Evolutionary conservation across 106 monocot species (phyloP).

Genomic region (Platanthera guangdongensis): DNA sequence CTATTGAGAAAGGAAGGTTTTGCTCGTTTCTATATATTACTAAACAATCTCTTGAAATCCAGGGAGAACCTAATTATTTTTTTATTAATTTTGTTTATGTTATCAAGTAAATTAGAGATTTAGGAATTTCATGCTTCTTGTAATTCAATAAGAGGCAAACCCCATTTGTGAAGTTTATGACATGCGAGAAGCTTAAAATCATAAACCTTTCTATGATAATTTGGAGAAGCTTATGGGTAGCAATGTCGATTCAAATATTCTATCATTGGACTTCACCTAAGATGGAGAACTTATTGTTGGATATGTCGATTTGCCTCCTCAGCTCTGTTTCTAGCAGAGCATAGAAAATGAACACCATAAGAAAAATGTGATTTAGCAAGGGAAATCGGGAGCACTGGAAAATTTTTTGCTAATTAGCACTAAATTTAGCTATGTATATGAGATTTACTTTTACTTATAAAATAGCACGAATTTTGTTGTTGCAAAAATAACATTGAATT

Average conservation of each 20-base stretch:
- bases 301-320: neutral
- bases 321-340: no score
- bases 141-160: conserved; percentile 4
- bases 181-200: neutral
- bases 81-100: conserved; percentile 40
- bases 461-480: no score
- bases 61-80: conserved; percentile 35
- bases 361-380: no score
- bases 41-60: conserved; percentile 10
- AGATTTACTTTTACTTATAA: no score
- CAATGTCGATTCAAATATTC: conserved; percentile 17
- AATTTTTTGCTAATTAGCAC: no score
- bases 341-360: no score
- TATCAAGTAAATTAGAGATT: conserved; percentile 72
- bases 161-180: conserved; percentile 4
- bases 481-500: no score
- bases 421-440: no score
- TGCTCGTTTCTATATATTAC: conserved; percentile 53
- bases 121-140: conserved; percentile 40
- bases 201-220: conserved; percentile 14
- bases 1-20: conserved; percentile 27
- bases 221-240: conserved; percentile 25
- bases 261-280: conserved; percentile 50
- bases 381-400: no score
- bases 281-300: conserved; percentile 34